Evolutionary conservation across 2,329 filamentous ascomycete genomes (phyloP), one percentile per base, ranked within the genome.

Genomic region (Periconia sp.): DNA sequence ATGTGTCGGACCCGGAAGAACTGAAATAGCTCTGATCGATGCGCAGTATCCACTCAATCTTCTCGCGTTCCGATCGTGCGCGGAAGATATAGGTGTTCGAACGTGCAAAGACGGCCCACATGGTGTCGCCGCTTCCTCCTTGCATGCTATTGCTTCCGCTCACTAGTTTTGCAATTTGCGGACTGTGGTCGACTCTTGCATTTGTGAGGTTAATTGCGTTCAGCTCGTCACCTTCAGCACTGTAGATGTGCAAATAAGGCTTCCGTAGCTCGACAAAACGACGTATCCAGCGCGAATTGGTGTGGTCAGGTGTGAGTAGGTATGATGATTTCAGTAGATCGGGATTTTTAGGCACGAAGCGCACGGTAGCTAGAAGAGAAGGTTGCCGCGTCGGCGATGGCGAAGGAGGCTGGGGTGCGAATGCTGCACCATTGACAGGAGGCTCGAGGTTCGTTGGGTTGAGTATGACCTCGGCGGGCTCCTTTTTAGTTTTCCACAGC

Each of bases 51-150:
- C 94, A 99, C 68, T 97, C 94, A 57, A 92, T 86, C 77, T 96
- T 96, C 70, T 96, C 92, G 35, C 86, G 81, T 74, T 96, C 92
- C 59, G 85, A 92, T 45, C 91, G 81, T 17, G 91, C 89, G 11
- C 91, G 89, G 69, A 99, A 97, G 28, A 99, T 78, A 82, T 92
- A 99, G 22, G 92, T 96, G 70, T 96, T 96, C 68, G 94, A 88
- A 46, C 87, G 89, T 29, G 89, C 92, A 65, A 97, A 99, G 36
- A 99, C 83, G 10, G 94, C 94, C 78, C 96, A 99, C 28, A 97
- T 88, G 3, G 59, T 62, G 54, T 88, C 87, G 19, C 31, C 15
- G 35, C 22, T 32, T 18, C 38, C 16, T 9, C 44, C 45, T 50
- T 30, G 31, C 3, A 35, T 30, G 3, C 46, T 46, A 34, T 34